Conservation (phyloP, 805 yeast species). For the Starmerella apicola region DNA sequence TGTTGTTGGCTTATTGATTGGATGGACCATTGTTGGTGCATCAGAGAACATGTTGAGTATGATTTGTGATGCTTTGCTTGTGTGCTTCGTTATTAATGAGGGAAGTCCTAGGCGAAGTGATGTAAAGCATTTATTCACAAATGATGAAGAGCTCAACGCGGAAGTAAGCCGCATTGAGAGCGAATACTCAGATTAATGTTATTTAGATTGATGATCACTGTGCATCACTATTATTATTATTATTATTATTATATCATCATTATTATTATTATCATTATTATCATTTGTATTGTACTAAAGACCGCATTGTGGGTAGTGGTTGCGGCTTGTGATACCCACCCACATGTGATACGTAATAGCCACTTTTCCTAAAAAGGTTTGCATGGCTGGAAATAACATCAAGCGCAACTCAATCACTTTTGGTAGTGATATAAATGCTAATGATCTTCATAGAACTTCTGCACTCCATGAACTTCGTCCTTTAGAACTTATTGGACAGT, state of each 20-base stretch:
- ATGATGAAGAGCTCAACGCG: neutral
- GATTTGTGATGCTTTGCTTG: conserved; percentile 27
- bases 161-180: no score
- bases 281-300: no score
- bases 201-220: no score
- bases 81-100: conserved; percentile 29
- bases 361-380: neutral
- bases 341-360: no score
- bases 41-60: conserved; percentile 32
- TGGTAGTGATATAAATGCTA: neutral
- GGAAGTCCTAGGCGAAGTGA: conserved; percentile 23
- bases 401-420: neutral
- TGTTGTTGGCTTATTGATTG: conserved; percentile 29
- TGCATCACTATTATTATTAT: no score
- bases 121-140: conserved; percentile 23
- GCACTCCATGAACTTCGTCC: conserved; percentile 38
- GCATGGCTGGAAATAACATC: neutral
- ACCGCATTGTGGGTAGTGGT: no score
- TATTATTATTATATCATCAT: no score
- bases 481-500: conserved; percentile 35
- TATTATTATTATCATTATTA: no score
- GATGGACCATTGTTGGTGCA: conserved; percentile 34
- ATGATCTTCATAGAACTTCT: conserved; percentile 16
- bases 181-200: conserved; percentile 2
- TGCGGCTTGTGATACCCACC: no score